Conservation (phyloP, 148 eudicot species). For the Polygonum aviculare region DNA sequence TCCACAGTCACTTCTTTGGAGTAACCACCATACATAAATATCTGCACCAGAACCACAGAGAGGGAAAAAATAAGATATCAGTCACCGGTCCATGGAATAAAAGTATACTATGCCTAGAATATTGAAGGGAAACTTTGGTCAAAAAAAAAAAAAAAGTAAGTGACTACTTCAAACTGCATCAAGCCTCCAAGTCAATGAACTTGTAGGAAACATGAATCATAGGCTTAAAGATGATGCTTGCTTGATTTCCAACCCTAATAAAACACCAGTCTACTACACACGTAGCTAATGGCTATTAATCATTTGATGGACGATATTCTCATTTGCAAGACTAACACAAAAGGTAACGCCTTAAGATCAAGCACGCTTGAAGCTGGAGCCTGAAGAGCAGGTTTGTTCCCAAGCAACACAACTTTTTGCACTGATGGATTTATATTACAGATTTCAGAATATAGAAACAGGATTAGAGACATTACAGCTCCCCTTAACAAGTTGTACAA, state of each 20-base stretch:
- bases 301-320: not conserved
- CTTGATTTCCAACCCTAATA: not conserved
- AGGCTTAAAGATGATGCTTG: not conserved
- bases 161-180: not conserved
- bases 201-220: not conserved
- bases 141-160: not conserved
- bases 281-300: not conserved
- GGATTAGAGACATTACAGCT: not conserved
- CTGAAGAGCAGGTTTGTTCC: not conserved
- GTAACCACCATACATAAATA: constrained; percentile 90
- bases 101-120: not conserved
- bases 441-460: not conserved
- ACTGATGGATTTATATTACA: not conserved
- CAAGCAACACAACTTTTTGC: not conserved
- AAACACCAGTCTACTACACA: not conserved
- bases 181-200: not conserved
- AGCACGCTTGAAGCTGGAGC: too few species aligned
- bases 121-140: not conserved
- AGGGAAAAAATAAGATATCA: not conserved
- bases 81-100: not conserved
- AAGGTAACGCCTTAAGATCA: not conserved
- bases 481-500: not conserved
- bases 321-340: not conserved
- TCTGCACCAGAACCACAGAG: constrained; percentile 34
- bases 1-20: constrained; percentile 82